Conservation (phyloP, 345 rosid genomes). For the Syzygium jambos region DNA sequence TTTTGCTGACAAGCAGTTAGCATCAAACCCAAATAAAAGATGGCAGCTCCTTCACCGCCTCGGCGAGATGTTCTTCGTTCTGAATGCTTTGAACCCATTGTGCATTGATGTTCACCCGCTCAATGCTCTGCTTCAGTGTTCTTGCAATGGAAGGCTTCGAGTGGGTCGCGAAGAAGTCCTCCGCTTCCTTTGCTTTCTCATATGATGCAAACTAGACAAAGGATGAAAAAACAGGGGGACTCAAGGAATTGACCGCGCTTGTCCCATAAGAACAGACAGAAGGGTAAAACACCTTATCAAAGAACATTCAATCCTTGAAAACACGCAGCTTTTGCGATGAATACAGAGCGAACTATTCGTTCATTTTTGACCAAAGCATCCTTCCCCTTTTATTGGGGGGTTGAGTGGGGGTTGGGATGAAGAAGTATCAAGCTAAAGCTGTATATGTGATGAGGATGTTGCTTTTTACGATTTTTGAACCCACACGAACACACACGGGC, state of each 20-base stretch:
- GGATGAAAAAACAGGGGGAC: not conserved
- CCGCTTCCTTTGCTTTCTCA: conserved; percentile 71
- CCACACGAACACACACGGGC: too few species aligned
- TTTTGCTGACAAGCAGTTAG: not conserved
- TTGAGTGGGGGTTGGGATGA: too few species aligned
- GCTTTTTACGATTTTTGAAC: too few species aligned
- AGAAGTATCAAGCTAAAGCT: too few species aligned
- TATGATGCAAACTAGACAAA: conserved; percentile 66
- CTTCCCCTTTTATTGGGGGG: too few species aligned
- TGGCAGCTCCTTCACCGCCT: conserved; percentile 43
- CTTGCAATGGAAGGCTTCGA: conserved; percentile 52
- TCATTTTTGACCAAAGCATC: too few species aligned
- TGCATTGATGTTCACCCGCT: conserved; percentile 62
- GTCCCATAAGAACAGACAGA: not conserved
- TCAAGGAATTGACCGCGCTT: not conserved
- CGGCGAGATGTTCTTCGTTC: conserved; percentile 40
- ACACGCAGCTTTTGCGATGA: too few species aligned
- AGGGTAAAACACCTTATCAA: too few species aligned
- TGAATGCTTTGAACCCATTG: conserved; percentile 69
- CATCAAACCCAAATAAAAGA: not conserved
- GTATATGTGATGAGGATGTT: too few species aligned
- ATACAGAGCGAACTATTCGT: too few species aligned
- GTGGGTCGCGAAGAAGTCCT: conserved; percentile 69
- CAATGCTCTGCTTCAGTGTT: conserved; percentile 96
- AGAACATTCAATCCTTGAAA: too few species aligned